A percentile compares a stretch with the other conserved stretches of the same genome.
Evolutionary conservation across 1,139 yeast species (phyloP).

Genomic region (Chernovozyma sophiae-reginae): DNA sequence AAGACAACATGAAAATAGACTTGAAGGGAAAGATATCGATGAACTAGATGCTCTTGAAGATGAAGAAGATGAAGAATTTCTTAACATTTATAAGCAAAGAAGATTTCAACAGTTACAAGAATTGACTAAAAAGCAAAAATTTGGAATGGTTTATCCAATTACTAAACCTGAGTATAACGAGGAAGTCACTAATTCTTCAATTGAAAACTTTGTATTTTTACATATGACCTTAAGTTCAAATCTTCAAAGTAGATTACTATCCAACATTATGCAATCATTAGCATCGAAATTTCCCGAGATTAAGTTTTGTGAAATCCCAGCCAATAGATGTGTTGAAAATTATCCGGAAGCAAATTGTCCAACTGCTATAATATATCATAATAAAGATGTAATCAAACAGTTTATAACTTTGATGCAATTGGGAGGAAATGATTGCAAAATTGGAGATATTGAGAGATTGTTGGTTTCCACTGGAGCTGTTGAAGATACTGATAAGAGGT

Average conservation of each 20-base stretch:
- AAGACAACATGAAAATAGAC: conserved; percentile 67
- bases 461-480: conserved; percentile 66
- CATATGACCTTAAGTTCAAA: conserved; percentile 72
- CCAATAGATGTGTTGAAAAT: conserved; percentile 82
- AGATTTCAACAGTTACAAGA: conserved; percentile 69
- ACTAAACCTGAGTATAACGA: conserved; percentile 82
- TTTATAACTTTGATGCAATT: conserved; percentile 71
- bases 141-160: conserved; percentile 72
- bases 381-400: conserved; percentile 74
- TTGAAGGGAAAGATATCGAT: conserved; percentile 71
- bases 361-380: conserved; percentile 74
- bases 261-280: conserved; percentile 46
- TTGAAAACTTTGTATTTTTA: conserved; percentile 57
- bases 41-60: conserved; percentile 82
- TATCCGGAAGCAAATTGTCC: conserved; percentile 92
- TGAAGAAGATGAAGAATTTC: conserved; percentile 71
- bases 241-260: conserved; percentile 68
- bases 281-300: conserved; percentile 70
- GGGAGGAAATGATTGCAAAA: conserved; percentile 76
- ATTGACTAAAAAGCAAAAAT: conserved; percentile 58
- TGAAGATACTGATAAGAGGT: conserved; percentile 59
- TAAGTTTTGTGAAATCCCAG: conserved; percentile 88
- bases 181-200: conserved; percentile 82
- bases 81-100: conserved; percentile 68
- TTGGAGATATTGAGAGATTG: conserved; percentile 66